phyloP scores from a whole-genome alignment of 495 filamentous ascomycete genomes.

The Daldinia decipiens region DNA sequence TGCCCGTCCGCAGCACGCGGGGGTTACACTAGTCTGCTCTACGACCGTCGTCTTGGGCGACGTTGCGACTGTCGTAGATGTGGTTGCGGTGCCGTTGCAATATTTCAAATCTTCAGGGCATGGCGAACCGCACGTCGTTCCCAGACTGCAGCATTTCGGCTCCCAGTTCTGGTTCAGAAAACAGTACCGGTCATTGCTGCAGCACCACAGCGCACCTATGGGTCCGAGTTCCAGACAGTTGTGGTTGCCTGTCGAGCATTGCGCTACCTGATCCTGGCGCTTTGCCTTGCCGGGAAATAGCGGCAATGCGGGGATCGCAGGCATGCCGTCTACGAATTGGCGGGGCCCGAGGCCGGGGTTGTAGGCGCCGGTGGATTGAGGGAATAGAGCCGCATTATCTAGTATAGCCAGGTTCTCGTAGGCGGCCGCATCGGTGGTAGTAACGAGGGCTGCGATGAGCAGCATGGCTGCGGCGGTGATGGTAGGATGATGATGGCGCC shows the following conservation, averaged over 20 bases:
- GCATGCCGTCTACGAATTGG: constrained; percentile 31
- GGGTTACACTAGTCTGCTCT: neutral
- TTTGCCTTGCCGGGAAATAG: constrained; percentile 17
- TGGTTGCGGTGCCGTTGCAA: constrained; percentile 44
- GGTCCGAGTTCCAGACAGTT: constrained; percentile 40
- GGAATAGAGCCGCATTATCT: constrained; percentile 30
- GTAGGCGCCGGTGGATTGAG: neutral
- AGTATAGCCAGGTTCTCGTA: constrained; percentile 18
- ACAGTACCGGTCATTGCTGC: constrained; percentile 47
- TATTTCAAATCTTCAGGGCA: constrained; percentile 39
- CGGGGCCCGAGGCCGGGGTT: constrained; percentile 42
- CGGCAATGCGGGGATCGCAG: constrained; percentile 36
- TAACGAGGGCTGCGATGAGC: constrained; percentile 16
- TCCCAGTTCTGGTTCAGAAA: constrained; percentile 32
- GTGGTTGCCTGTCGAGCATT: constrained; percentile 12
- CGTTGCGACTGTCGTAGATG: constrained; percentile 36
- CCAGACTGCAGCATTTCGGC: constrained; percentile 53
- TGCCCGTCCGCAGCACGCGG: constrained; percentile 53
- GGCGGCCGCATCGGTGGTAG: constrained; percentile 8
- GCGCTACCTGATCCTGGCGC: constrained; percentile 13
- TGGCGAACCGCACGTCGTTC: constrained; percentile 48
- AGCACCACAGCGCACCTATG: constrained; percentile 31
- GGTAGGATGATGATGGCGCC: neutral
- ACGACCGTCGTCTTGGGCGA: constrained; percentile 28
- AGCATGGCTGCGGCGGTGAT: constrained; percentile 9